Evolutionary conservation across 2,329 filamentous ascomycete species (phyloP).

Genomic region (Trichoderma koningii): DNA sequence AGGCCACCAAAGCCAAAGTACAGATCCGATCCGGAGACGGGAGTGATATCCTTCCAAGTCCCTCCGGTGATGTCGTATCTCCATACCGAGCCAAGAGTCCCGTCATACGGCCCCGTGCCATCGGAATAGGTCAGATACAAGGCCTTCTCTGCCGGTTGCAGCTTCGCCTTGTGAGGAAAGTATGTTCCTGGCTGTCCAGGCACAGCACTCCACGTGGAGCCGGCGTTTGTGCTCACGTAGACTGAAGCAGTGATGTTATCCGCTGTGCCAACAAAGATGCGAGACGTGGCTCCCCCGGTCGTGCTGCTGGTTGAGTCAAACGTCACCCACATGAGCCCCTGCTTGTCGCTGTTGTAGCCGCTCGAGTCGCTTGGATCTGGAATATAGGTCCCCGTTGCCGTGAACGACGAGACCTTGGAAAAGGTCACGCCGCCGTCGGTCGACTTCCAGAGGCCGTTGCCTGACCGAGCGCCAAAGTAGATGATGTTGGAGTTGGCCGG

Average conservation of each 20-base stretch:
- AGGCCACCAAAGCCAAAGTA: conserved; percentile 21
- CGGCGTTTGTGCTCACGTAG: conserved; percentile 21
- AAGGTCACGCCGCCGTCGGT: conserved; percentile 20
- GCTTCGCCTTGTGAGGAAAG: conserved; percentile 22
- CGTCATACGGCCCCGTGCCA: conserved; percentile 19
- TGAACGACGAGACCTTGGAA: conserved; percentile 19
- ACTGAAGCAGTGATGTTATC: conserved; percentile 22
- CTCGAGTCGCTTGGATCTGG: conserved; percentile 14
- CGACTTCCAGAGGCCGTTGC: conserved; percentile 22
- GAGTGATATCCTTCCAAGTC: conserved; percentile 20
- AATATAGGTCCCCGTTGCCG: conserved; percentile 6
- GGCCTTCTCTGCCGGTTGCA: conserved; percentile 13
- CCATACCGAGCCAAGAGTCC: conserved; percentile 10
- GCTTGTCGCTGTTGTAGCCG: conserved; percentile 18
- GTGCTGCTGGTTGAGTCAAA: conserved; percentile 19
- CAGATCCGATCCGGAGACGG: conserved; percentile 10
- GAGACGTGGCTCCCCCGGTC: conserved; percentile 6
- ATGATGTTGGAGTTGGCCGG: conserved; percentile 20
- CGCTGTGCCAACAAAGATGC: conserved; percentile 20
- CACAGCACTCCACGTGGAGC: conserved; percentile 18
- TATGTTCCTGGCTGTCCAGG: conserved; percentile 17
- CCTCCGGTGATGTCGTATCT: conserved; percentile 12
- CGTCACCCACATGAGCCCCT: conserved; percentile 16
- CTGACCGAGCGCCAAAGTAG: conserved; percentile 19
- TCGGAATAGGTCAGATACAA: conserved; percentile 17